A percentile compares a stretch with the other conserved stretches of the same genome.
Evolutionary conservation across 2,329 filamentous ascomycete genomes (phyloP).

Genomic region (Hypoxylon sp.): DNA sequence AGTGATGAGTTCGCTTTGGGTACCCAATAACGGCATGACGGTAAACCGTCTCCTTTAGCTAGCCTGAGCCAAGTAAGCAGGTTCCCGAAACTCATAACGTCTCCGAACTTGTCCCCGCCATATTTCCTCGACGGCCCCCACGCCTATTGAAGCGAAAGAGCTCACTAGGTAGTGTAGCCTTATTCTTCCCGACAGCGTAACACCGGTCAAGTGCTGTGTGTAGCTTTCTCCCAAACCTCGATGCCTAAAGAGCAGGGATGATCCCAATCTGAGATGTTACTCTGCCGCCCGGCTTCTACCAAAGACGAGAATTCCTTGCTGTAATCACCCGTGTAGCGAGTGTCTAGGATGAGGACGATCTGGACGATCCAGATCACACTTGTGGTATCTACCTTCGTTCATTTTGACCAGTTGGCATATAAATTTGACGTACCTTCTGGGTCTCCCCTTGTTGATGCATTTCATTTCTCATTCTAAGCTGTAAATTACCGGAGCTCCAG

Average conservation of each 20-base stretch:
- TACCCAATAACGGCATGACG: conserved; percentile 17
- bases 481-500: neutral
- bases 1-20: conserved; percentile 8
- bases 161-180: conserved; percentile 1
- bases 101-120: neutral
- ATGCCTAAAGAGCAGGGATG: conserved; percentile 40
- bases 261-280: conserved; percentile 30
- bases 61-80: conserved; percentile 22
- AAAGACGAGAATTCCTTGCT: conserved; percentile 35
- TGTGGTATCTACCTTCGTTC: conserved; percentile 1
- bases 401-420: neutral
- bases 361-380: conserved; percentile 4
- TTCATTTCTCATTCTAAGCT: neutral
- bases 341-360: conserved; percentile 6
- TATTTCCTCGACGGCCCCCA: neutral
- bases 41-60: conserved; percentile 4
- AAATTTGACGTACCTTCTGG: neutral
- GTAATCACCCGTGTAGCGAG: conserved; percentile 34
- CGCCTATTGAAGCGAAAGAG: neutral
- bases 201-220: conserved; percentile 37
- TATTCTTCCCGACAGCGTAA: conserved; percentile 38
- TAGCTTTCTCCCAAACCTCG: conserved; percentile 38
- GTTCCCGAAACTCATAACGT: conserved; percentile 9
- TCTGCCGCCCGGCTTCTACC: conserved; percentile 38
- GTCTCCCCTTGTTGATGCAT: neutral